Evolutionary conservation across 2,329 filamentous ascomycete species (phyloP).

Genomic region (Venturia nashicola): DNA sequence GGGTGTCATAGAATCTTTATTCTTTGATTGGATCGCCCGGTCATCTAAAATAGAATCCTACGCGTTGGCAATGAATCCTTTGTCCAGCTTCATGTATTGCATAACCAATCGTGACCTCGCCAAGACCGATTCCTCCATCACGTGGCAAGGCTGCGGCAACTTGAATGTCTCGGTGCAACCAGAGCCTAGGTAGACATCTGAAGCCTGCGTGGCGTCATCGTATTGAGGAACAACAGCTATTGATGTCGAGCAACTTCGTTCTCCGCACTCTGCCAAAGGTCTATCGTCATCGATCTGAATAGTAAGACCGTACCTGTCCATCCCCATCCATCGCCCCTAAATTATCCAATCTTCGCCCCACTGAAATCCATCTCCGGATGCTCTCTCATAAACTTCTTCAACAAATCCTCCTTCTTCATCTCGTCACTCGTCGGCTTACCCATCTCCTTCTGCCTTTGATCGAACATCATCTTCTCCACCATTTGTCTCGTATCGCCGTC

Average conservation of each 20-base stretch:
- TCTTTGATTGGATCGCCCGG: not conserved
- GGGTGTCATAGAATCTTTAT: not conserved
- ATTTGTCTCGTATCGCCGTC: constrained; percentile 90
- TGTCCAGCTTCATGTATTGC: not conserved
- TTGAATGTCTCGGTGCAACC: too few relatives aligned
- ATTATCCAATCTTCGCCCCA: constrained; percentile 45
- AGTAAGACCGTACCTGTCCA: not conserved
- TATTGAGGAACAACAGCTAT: too few relatives aligned
- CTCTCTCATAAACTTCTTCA: constrained; percentile 83
- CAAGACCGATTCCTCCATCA: not conserved
- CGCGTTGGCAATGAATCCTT: not conserved
- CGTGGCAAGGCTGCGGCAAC: not conserved
- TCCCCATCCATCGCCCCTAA: not conserved
- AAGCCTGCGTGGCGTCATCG: too few relatives aligned
- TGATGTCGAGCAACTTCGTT: too few relatives aligned
- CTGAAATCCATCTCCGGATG: constrained; percentile 62
- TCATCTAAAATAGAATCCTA: not conserved
- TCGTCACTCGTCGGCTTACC: constrained; percentile 86
- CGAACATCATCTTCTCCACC: constrained; percentile 99
- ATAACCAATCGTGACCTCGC: not conserved
- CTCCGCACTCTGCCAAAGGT: too few relatives aligned
- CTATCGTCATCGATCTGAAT: too few relatives aligned
- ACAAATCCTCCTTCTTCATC: constrained; percentile 84
- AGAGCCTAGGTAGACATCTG: too few relatives aligned
- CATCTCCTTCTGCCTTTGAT: constrained; percentile 92